A percentile compares a stretch with the other conserved stretches of the same genome.
Evolutionary conservation across 768 basidiomycete genomes (phyloP).

Genomic region (Phallus indusiatus): DNA sequence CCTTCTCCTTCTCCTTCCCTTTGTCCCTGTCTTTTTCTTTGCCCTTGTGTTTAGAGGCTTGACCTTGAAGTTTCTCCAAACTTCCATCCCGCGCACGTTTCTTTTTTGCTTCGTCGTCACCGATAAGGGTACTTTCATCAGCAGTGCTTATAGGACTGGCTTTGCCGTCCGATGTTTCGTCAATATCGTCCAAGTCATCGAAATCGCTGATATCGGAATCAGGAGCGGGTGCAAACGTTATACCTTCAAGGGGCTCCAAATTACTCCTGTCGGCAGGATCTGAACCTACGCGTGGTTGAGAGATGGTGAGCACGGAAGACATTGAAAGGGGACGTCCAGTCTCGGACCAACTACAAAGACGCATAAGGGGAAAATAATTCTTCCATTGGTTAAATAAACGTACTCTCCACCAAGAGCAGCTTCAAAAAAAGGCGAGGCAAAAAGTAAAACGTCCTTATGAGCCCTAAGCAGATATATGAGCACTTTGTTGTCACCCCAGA

Average conservation of each 20-base stretch:
- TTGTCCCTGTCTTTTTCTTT: constrained; percentile 2
- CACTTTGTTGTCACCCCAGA: not conserved
- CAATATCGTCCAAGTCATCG: constrained; percentile 33
- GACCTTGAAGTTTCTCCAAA: constrained; percentile 45
- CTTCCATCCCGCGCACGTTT: constrained; percentile 40
- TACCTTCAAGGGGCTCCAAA: constrained; percentile 30
- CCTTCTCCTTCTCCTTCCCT: constrained; percentile 10
- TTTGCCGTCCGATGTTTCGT: not conserved
- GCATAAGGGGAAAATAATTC: not conserved
- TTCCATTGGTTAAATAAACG: constrained; percentile 6
- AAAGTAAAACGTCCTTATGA: constrained; percentile 85
- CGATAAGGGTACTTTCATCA: not conserved
- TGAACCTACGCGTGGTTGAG: constrained; percentile 57
- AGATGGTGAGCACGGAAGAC: constrained; percentile 79
- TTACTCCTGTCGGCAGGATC: constrained; percentile 30
- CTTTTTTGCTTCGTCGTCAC: constrained; percentile 17
- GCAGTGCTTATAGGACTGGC: constrained; percentile 3
- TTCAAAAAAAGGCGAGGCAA: constrained; percentile 93
- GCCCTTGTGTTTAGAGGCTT: constrained; percentile 29
- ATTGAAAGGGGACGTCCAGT: constrained; percentile 65
- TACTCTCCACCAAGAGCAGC: constrained; percentile 69
- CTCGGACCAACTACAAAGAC: constrained; percentile 53
- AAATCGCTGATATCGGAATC: constrained; percentile 36
- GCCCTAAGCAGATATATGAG: constrained; percentile 42
- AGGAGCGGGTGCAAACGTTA: constrained; percentile 48